phyloP scores from a whole-genome alignment of 2,329 filamentous ascomycete genomes.

The Botrytis tulipae region DNA sequence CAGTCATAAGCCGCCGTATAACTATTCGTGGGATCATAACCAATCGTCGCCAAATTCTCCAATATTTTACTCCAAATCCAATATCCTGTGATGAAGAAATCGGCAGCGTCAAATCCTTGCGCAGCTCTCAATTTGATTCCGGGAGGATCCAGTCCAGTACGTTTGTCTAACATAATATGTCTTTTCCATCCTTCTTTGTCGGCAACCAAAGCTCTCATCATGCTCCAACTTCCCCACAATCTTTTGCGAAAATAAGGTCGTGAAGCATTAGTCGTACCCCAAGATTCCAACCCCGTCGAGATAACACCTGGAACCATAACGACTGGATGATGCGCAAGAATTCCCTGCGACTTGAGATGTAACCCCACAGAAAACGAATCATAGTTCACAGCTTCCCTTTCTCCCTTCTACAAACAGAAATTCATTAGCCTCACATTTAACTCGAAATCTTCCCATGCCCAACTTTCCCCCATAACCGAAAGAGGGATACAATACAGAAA shows the following conservation, averaged over 20 bases:
- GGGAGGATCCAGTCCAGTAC: constrained; percentile 86
- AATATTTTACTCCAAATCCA: constrained; percentile 96
- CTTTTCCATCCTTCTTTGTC: constrained; percentile 94
- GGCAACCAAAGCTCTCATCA: constrained; percentile 92
- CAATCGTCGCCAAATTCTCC: constrained; percentile 92
- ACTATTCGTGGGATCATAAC: constrained; percentile 82
- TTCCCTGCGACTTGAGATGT: constrained; percentile 76
- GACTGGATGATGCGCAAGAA: constrained; percentile 79
- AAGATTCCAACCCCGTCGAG: constrained; percentile 93
- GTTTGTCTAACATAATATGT: constrained; percentile 94
- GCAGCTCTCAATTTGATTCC: constrained; percentile 85
- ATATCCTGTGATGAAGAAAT: constrained; percentile 89
- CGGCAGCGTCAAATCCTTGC: constrained; percentile 94
- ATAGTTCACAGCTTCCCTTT: constrained; percentile 84
- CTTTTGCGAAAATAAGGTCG: constrained; percentile 91
- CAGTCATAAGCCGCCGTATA: constrained; percentile 80
- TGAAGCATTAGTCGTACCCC: constrained; percentile 84
- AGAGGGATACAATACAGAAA: constrained; percentile 11
- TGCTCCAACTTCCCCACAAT: constrained; percentile 97
- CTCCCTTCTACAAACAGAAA: constrained; percentile 60
- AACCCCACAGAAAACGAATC: constrained; percentile 91
- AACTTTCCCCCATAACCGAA: constrained; percentile 7
- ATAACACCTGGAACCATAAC: constrained; percentile 99
- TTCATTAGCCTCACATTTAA: constrained; percentile 12
- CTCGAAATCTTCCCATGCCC: background rate